Conservation (phyloP, 306 rosid species). For the Sesbania bispinosa region DNA sequence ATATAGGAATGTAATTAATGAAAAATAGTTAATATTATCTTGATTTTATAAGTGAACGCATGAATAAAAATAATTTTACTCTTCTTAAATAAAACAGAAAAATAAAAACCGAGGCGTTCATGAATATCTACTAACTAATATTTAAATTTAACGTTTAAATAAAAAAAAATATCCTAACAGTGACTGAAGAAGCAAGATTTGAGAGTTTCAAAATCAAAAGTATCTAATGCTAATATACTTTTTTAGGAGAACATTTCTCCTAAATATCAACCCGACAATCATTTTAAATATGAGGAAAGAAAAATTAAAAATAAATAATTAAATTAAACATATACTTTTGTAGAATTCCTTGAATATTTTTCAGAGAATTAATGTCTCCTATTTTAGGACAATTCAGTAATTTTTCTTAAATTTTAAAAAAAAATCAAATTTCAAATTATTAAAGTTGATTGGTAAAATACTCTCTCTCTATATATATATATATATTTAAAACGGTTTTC, state of each 20-base stretch:
- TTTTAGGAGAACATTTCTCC: not conserved
- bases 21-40: too few species aligned
- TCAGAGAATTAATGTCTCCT: not conserved
- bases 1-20: too few species aligned
- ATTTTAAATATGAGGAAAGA: not conserved
- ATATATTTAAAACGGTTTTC: too few species aligned
- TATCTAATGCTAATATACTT: not conserved
- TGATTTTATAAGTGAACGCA: too few species aligned
- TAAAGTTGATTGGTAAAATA: not conserved
- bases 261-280: not conserved
- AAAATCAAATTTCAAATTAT: not conserved
- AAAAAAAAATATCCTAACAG: too few species aligned
- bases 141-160: too few species aligned
- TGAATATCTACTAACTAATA: not conserved
- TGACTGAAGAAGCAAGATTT: not conserved
- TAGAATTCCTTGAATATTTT: not conserved
- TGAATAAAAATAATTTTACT: too few species aligned
- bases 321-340: too few species aligned
- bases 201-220: not conserved
- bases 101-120: too few species aligned
- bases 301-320: not conserved
- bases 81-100: too few species aligned
- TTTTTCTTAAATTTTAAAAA: not conserved
- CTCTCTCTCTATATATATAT: too few species aligned
- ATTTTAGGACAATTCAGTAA: not conserved